These are phyloP conservation scores for Sanguinoderma infundibulare DNA, from an alignment of 1,284 basidiomycete genomes.

Conservation along the genomic window DNA sequence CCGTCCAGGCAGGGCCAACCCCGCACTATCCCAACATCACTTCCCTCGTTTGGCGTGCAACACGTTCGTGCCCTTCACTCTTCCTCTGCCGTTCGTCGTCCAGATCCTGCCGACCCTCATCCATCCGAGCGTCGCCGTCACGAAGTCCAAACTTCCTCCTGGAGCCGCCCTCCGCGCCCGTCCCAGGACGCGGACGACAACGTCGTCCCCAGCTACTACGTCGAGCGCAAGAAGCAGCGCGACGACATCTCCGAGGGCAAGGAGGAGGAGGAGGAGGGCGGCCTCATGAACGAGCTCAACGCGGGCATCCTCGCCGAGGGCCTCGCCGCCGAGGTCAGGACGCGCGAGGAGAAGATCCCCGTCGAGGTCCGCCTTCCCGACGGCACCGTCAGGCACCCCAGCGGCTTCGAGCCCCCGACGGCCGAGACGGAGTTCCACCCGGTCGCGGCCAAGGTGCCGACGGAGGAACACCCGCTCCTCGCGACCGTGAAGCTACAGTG, in stretches of 20 bases:
- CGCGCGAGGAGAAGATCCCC: constrained; percentile 39
- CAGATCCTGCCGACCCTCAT: constrained; percentile 1
- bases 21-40: constrained; percentile 1
- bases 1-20: neutral
- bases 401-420: constrained; percentile 39
- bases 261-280: constrained; percentile 39
- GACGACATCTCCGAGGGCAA: constrained; percentile 38
- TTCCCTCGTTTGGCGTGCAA: neutral
- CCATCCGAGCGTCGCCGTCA: constrained; percentile 23
- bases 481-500: constrained; percentile 33
- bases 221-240: constrained; percentile 40
- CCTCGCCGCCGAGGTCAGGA: constrained; percentile 36
- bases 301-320: constrained; percentile 40
- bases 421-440: constrained; percentile 38
- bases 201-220: constrained; percentile 38
- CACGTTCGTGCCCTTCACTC: constrained; percentile 35
- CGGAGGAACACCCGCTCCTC: constrained; percentile 28
- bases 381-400: constrained; percentile 36
- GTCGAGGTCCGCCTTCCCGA: constrained; percentile 37
- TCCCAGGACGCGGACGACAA: constrained; percentile 36
- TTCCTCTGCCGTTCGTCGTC: constrained; percentile 22
- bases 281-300: constrained; percentile 40
- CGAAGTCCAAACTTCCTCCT: constrained; percentile 28
- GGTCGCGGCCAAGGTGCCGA: constrained; percentile 30
- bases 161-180: constrained; percentile 33